Percentiles rank a stretch among this genome's conserved stretches.
phyloP scores from a whole-genome alignment of 2,329 filamentous ascomycete species.

The Clarireedia monteithiana region DNA sequence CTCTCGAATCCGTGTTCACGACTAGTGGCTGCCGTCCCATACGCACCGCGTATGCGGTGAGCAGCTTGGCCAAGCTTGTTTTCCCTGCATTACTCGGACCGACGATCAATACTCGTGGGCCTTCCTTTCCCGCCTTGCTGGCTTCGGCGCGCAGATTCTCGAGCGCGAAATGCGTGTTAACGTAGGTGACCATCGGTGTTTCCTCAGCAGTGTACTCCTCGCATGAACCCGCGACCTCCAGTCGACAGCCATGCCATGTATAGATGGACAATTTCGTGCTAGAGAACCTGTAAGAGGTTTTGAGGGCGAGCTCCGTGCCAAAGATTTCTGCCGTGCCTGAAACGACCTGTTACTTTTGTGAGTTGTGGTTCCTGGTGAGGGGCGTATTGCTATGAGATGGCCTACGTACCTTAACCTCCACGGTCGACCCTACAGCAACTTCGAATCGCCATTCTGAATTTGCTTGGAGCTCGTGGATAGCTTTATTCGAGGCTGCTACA shows the following conservation, averaged over 20 bases:
- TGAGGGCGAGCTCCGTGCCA: conserved; percentile 82
- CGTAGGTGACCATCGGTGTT: conserved; percentile 70
- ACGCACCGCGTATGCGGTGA: conserved; percentile 73
- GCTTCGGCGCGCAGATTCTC: conserved; percentile 62
- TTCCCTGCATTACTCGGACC: conserved; percentile 77
- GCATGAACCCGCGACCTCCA: conserved; percentile 61
- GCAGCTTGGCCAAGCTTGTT: conserved; percentile 67
- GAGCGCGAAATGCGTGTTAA: conserved; percentile 84
- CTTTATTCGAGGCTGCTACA: conserved; percentile 30
- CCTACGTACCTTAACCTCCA: conserved; percentile 46
- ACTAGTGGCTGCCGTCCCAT: conserved; percentile 68
- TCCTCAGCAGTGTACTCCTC: conserved; percentile 64
- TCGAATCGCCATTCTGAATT: conserved; percentile 76
- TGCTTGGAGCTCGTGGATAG: conserved; percentile 47
- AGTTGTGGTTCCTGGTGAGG: conserved; percentile 14
- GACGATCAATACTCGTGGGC: conserved; percentile 77
- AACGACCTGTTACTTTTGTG: conserved; percentile 47
- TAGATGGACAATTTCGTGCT: conserved; percentile 82
- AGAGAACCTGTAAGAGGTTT: conserved; percentile 71
- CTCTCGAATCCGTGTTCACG: conserved; percentile 75
- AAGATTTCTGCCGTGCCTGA: conserved; percentile 87
- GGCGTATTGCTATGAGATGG: background rate
- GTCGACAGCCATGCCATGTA: conserved; percentile 82
- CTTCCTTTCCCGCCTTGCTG: conserved; percentile 41
- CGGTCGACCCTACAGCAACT: conserved; percentile 47